Percentiles rank a stretch among this genome's conserved stretches.
Conservation (phyloP, 768 basidiomycete genomes). For the Hygrophoropsis aurantiaca region DNA sequence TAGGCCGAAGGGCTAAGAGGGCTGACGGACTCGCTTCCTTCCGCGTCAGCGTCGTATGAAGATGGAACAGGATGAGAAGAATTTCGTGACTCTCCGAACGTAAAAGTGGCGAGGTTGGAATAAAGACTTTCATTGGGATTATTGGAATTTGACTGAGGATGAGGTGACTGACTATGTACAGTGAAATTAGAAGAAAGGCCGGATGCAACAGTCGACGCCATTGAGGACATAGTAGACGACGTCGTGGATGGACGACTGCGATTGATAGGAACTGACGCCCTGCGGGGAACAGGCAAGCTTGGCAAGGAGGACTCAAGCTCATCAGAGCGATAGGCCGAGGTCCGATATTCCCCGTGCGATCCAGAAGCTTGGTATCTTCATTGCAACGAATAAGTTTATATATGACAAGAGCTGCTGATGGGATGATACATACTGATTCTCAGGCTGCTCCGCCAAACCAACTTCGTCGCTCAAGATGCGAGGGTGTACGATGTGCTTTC, state of each 20-base stretch:
- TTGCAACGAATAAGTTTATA: background rate
- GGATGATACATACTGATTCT: constrained; percentile 3
- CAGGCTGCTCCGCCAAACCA: constrained; percentile 1
- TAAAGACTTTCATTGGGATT: constrained; percentile 32
- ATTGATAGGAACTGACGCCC: background rate
- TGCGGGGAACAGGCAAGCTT: too few relatives aligned
- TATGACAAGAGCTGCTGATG: background rate
- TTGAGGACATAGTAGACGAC: background rate
- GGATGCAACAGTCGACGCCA: background rate
- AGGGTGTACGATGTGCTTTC: constrained; percentile 28
- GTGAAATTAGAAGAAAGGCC: background rate
- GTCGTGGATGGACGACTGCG: background rate
- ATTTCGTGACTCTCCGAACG: constrained; percentile 37
- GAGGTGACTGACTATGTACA: background rate
- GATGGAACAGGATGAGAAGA: constrained; percentile 16
- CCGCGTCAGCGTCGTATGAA: constrained; percentile 11
- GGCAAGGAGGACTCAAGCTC: too few relatives aligned
- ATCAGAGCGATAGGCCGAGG: too few relatives aligned
- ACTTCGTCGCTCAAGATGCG: constrained; percentile 28
- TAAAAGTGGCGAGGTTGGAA: constrained; percentile 39
- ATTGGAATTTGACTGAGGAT: background rate
- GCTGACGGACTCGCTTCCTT: constrained; percentile 30
- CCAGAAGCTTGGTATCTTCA: too few relatives aligned
- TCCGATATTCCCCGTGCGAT: too few relatives aligned
- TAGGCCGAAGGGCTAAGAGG: constrained; percentile 33